These are phyloP conservation scores for Brachypodium distachyon DNA, from an alignment of 202 grass and related monocot genomes.

Conservation along the genomic window DNA sequence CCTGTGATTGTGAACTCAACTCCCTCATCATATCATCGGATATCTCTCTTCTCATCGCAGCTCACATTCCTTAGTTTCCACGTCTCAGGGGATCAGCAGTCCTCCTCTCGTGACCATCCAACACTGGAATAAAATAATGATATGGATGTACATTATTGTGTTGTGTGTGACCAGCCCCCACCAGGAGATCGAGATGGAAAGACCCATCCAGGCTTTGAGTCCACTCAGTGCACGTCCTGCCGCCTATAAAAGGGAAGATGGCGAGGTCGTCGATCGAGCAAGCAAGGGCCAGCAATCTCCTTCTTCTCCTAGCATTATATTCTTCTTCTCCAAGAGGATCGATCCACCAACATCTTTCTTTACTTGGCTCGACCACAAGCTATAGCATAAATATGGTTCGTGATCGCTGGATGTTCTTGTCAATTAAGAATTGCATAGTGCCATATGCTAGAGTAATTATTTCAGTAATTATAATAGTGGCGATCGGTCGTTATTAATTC, in stretches of 20 bases:
- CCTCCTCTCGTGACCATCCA: conserved; percentile 5
- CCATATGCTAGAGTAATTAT: no score
- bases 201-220: conserved; percentile 5
- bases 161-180: conserved; percentile 16
- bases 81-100: conserved; percentile 24
- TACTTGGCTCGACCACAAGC: background rate
- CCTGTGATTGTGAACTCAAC: background rate
- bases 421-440: background rate
- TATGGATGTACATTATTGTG: conserved; percentile 19
- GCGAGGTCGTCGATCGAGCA: conserved; percentile 7
- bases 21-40: background rate
- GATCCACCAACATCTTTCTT: background rate
- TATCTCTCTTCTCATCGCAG: background rate
- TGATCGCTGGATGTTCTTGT: background rate
- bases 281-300: background rate
- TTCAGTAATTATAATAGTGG: no score
- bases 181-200: conserved; percentile 1
- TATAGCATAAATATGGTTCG: conserved; percentile 8
- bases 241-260: conserved; percentile 28
- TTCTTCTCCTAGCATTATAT: background rate
- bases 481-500: no score
- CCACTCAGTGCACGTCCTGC: background rate
- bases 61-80: conserved; percentile 39
- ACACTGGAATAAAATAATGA: background rate
- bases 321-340: background rate